Evolutionary conservation across 208 protist genomes (phyloP).

Genomic region (Wallacemonas rigidus): DNA sequence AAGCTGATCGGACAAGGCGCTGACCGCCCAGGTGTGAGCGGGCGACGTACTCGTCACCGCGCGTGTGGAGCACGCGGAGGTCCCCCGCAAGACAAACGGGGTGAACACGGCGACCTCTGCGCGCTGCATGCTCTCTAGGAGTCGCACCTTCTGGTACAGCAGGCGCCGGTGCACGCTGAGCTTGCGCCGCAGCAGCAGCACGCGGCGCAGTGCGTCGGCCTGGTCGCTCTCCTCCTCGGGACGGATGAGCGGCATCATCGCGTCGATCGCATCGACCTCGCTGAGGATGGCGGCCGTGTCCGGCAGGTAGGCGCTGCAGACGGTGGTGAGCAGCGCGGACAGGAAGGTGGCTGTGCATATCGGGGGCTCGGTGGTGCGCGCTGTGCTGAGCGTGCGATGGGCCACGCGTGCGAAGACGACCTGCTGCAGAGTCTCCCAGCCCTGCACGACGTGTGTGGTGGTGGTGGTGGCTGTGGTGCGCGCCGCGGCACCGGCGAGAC

Average conservation of each 20-base stretch:
- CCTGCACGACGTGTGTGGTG: constrained; percentile 30
- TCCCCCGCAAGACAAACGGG: constrained; percentile 26
- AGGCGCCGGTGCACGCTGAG: constrained; percentile 50
- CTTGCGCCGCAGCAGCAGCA: constrained; percentile 52
- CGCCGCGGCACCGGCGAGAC: background rate
- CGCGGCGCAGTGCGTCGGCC: constrained; percentile 61
- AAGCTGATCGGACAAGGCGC: background rate
- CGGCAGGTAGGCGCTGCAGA: constrained; percentile 51
- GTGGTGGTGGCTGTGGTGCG: constrained; percentile 1
- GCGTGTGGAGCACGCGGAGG: background rate
- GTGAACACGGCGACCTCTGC: constrained; percentile 34
- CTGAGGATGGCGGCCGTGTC: constrained; percentile 47
- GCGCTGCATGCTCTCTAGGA: constrained; percentile 45
- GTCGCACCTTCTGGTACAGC: constrained; percentile 50
- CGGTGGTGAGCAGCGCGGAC: constrained; percentile 33
- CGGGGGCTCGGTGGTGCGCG: background rate
- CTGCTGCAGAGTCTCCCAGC: constrained; percentile 39
- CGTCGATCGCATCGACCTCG: constrained; percentile 70
- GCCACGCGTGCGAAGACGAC: constrained; percentile 29
- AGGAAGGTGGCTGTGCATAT: constrained; percentile 37
- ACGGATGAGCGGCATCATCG: constrained; percentile 54
- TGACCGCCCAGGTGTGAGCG: background rate
- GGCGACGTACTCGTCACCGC: background rate
- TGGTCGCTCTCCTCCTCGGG: constrained; percentile 60
- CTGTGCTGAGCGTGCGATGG: background rate